Base-by-base conservation (phyloP, 2,329 filamentous ascomycete genomes). In the Arthrobotrys iridis region DNA sequence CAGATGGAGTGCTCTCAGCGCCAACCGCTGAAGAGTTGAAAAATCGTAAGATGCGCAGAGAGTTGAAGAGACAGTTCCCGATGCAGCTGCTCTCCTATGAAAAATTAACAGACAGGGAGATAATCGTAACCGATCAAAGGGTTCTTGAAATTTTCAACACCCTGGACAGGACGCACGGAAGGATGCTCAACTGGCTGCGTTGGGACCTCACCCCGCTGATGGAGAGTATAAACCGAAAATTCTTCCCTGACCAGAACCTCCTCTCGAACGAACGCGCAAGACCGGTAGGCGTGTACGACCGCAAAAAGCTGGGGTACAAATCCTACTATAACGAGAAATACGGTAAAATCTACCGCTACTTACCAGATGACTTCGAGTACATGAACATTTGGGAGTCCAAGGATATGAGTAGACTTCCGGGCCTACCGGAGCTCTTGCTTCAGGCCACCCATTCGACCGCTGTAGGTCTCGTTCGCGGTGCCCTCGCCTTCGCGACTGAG, bases 291-390 rank as follows among this genome's bases (percentile, higher is more conserved):
- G 13, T 70, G 10, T 62, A 33, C 30, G 59, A 70, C 6, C 52
- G 65, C 7, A 37, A 45, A 20, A 28, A 46, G 6, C 26, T 70
- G 10, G 55, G 65, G 1, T 62, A 60, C 11, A 30, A 20, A 13
- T 3, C 13, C 0, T 70, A 62, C 11, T 70, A 55, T 55, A 4
- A 52, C 3, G n/a, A 55, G n/a, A 70, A 70, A 28, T 62, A 70
- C 24, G 52, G 40, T 15, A 40, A 28, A 28, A 40, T 70, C 15
- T 62, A 70, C 20, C 58, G 50, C 18, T 62, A 43, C 15, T n/a
- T 70, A 30, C 65, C 65, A 13, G 8, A 1, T 1, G 33, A 55
- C 7, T 62, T 70, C 30, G 11, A 11, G 13, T 70, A 70, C 45
- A 60, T 55, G 65, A n/a, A 20, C 2, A 5, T 50, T 1, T 70